Evolutionary conservation across 225 moss, liverwort and hornwort species (phyloP), one percentile per base, ranked within the genome.

Genomic region (Pleurozium schreberi): DNA sequence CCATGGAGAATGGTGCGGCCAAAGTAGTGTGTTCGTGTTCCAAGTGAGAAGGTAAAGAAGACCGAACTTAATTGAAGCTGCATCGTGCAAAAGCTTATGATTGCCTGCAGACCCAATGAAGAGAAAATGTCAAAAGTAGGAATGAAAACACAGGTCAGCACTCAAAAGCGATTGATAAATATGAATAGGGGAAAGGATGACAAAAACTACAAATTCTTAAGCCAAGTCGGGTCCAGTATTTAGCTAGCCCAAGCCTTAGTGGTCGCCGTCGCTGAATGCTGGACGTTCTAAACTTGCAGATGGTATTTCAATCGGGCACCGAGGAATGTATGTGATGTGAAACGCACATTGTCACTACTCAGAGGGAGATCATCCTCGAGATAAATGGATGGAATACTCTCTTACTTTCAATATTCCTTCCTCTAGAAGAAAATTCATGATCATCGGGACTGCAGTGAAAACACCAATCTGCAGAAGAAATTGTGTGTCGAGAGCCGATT

Each of bases 1-100:
- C 95, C 95, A 87, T 95, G 95, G 52, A 95, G 95, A 82, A 95
- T 92, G 40, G 95, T 95, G 89, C 95, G 95, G 76, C 94, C 95
- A 87, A 95, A 95, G 79, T 91, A 95, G 89, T 95, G 95, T 38
- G 95, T 93, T 84, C 93, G 93, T 81, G 95, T 95, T 66, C 95
- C 95, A 80, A 95, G 92, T 71, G 95, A 95, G 80, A 95, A 95
- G 31, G 95, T 95, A 81, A 95, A 95, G 90, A 95, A 95, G 36
- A 95, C 94, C 9, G 95, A 95, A 84, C 93, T 87, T 76, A 95
- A 75, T 83, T 95, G 95, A 75, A 95, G 91, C 88, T 95, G 95
- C 94, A 95, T 94, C 63, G 95, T 95, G 80, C 90, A 88, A 87
- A 95, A 94, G 36, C 92, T 93, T 47, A 91, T 89, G 82, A 94